Percentiles rank a stretch among this genome's conserved stretches.
Evolutionary conservation across 495 filamentous ascomycete genomes (phyloP).

Genomic region (Penicillium macrosclerotiorum): DNA sequence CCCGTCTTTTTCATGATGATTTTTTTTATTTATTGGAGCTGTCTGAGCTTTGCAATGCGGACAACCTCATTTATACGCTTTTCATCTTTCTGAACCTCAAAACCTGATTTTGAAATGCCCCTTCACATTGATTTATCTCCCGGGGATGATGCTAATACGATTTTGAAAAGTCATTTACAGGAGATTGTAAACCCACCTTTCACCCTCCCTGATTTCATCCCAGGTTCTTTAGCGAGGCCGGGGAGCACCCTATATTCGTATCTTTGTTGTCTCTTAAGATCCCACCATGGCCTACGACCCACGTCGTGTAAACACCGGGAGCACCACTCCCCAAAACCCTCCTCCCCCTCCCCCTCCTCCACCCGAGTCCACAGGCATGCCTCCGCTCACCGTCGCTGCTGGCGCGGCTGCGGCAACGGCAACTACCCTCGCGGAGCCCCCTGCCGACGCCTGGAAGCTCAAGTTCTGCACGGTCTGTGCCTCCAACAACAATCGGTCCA

Average conservation of each 20-base stretch:
- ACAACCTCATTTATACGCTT: constrained; percentile 52
- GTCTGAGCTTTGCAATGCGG: constrained; percentile 70
- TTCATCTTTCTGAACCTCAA: constrained; percentile 34
- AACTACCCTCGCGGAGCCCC: constrained; percentile 28
- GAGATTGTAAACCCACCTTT: constrained; percentile 39
- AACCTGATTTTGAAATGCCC: constrained; percentile 3
- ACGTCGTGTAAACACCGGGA: constrained; percentile 47
- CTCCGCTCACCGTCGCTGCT: constrained; percentile 25
- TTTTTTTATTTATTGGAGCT: constrained; percentile 86
- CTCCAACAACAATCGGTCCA: constrained; percentile 95
- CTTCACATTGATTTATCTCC: constrained; percentile 7
- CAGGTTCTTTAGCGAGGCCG: too few species aligned
- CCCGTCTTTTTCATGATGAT: constrained; percentile 62
- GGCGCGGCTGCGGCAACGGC: constrained; percentile 24
- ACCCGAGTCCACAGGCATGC: constrained; percentile 26
- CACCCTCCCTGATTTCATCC: constrained; percentile 39
- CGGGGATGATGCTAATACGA: constrained; percentile 15
- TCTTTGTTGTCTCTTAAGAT: too few species aligned
- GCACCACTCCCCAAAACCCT: constrained; percentile 41
- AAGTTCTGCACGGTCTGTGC: constrained; percentile 99
- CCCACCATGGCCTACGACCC: constrained; percentile 56
- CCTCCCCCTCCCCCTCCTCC: constrained; percentile 56
- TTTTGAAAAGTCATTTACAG: constrained; percentile 31
- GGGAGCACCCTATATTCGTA: too few species aligned
- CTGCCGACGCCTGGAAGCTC: constrained; percentile 70